Evolutionary conservation across 2,329 filamentous ascomycete species (phyloP), one percentile per base, ranked within the genome.

Genomic region (Myriosclerotinia duriaeana): DNA sequence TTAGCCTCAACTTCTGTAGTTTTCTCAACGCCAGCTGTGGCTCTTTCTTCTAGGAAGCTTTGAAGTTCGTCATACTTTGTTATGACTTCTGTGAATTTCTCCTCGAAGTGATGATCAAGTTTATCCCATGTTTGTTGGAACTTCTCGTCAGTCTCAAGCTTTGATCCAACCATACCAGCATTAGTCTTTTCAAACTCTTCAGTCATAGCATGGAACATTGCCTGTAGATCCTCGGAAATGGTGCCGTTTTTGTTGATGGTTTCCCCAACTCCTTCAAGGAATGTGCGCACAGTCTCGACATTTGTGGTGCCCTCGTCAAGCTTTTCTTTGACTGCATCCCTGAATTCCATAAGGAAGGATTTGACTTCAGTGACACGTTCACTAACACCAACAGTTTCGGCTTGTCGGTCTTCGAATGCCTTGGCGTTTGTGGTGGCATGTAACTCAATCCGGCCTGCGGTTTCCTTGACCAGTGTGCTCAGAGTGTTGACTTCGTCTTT

Each of bases 1-100:
- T 92, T 87, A 65, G 90, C 88, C 67, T 93, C 86, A 69, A 93
- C 88, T 70, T 90, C 85, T 44, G 85, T 79, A 42, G 91, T 87
- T 67, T 90, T 89, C 70, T 90, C 88, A 72, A 94, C 92, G 64
- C 87, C 86, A 44, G 89, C 84, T 70, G 88, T 87, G 59, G 88
- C 85, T 72, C 90, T 90, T 58, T 91, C 89, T 54, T 96, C 90
- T 40, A 92, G 84, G 9, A 87, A 81, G 26, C 84, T 80, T 74
- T 96, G 90, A 69, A 93, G 89, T 68, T 95, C 92, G 65, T 97
- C 93, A 74, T 97, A 96, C 77, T 96, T 97, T 71, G 84, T 82
- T 76, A 96, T 87, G 34, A 99, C 82, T 70, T 93, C 91, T 67
- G 85, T 85, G 72, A 97, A 83, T 72, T 85, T 86, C 72, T 87